phyloP scores from a whole-genome alignment of 192 early-diverging fungal species.

The Helicostylum pulchrum region DNA sequence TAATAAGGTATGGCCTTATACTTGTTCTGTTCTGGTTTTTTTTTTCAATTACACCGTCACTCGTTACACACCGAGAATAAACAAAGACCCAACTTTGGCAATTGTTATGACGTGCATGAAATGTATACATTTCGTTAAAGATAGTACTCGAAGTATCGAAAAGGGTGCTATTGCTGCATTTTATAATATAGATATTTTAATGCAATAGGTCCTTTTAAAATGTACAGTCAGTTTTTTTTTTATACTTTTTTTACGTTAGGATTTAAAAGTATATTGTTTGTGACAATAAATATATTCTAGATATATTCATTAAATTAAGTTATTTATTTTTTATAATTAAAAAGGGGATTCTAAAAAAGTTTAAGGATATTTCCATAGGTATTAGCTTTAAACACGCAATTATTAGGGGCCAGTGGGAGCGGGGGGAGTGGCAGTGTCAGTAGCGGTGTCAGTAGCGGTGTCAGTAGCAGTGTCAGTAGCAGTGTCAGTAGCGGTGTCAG shows the following conservation, averaged over 20 bases:
- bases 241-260: not conserved
- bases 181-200: too few species aligned
- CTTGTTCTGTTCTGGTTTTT: too few species aligned
- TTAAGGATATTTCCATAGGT: not conserved
- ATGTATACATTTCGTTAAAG: too few species aligned
- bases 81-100: too few species aligned
- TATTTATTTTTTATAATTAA: not conserved
- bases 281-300: not conserved
- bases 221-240: too few species aligned
- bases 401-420: not conserved
- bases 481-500: not conserved
- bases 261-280: not conserved
- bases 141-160: too few species aligned
- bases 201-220: not conserved
- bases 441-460: conserved; percentile 1
- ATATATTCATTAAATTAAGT: not conserved
- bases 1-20: too few species aligned
- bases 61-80: too few species aligned
- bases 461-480: not conserved
- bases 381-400: not conserved
- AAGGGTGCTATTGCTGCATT: too few species aligned
- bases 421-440: not conserved
- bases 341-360: not conserved
- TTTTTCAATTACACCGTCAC: too few species aligned
- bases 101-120: too few species aligned